Base-by-base conservation (phyloP, 2,329 filamentous ascomycete genomes). In the Colletotrichum orbiculare region DNA sequence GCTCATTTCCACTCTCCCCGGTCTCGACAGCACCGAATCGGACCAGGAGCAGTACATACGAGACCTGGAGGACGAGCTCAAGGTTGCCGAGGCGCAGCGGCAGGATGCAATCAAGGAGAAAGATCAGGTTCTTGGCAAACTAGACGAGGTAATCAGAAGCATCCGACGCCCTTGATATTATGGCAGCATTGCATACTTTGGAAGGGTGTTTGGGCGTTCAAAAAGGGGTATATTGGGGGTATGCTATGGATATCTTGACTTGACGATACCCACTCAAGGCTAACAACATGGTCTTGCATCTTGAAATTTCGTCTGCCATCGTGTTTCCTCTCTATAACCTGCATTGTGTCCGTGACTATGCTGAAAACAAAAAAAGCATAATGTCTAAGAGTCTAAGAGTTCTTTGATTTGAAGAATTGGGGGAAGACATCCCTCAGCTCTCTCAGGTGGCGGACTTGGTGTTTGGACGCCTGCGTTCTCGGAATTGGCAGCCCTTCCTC, bases 341-440 rank as follows among this genome's bases (percentile, higher is more conserved):
- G n/a, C 17, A 50, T 6, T 17, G 15, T 34, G 11, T 45, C 33
- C 33, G n/a, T 49, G 8, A 5, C 33, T 25, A 25, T 25, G 25
- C 25, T 4, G 4, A 25, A 5, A 25, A 25, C 25, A 25, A 25
- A 25, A 25, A 17, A 25, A 25, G 25, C 25, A 25, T 25, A 25
- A 25, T 7, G 25, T 41, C 37, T 38, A 37, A 9, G 11, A 6
- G 11, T 49, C 45, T 60, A 64, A 33, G 45, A 15, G 17, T 49
- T 71, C 15, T 68, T 71, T 6, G 79, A 79, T 76, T 92, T 96
- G 83, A 99, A 97, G 67, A 97, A 88, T 62, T 96, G 89, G 0
- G 96, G 94, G 70, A 95, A 98, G 10, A 91, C 77, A 0, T 80
- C 80, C 49, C 91, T 87, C 63, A 99, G 80, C 73, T 98, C 91